Evolutionary conservation across 2,329 filamentous ascomycete genomes (phyloP), one percentile per base, ranked within the genome.

Genomic region (Exophiala sp.): DNA sequence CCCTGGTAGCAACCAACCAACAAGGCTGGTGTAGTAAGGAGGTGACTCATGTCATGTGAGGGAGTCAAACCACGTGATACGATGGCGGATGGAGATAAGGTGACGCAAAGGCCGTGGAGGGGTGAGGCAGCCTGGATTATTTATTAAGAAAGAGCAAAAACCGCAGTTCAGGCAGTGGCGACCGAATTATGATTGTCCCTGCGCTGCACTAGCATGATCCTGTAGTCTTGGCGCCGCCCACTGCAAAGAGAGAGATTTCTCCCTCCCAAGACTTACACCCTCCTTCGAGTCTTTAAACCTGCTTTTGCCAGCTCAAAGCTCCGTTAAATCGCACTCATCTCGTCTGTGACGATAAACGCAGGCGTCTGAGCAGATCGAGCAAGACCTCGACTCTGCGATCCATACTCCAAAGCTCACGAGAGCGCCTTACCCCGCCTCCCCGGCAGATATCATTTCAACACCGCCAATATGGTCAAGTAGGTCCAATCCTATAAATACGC

Each of bases 391-490:
- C 37, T 50, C 45, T 50, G 51, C 48, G 22, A 21, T 44, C 35
- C 43, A 39, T 23, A 39, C 39, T 22, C 23, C 27, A 39, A 43
- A 55, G 58, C 58, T 61, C 58, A 55, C 58, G 56, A 39, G 58
- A 61, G 58, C 58, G 51, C 54, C 47, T 46, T 52, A 48, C 35
- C 23, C 46, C 23, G 54, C 48, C 52, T 54, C 30, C 44, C 48
- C 44, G 49, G 52, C 52, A 38, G 38, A 45, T 52, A 43, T 41
- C 42, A 27, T 44, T 34, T 21, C 73, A 85, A 81, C 72, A 87
- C 89, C 87, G 88, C 78, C 85, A 96, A 89, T 74, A 98, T 98
- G 93, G 93, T 98, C 74, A 96, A 97, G 37, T 55, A 48, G 29
- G 47, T 48, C 34, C 90, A 96, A 86, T 86, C 90, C 91, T 48